Evolutionary conservation across 73 alveolate genomes (phyloP).

Genomic region (Paramecium octaurelia): DNA sequence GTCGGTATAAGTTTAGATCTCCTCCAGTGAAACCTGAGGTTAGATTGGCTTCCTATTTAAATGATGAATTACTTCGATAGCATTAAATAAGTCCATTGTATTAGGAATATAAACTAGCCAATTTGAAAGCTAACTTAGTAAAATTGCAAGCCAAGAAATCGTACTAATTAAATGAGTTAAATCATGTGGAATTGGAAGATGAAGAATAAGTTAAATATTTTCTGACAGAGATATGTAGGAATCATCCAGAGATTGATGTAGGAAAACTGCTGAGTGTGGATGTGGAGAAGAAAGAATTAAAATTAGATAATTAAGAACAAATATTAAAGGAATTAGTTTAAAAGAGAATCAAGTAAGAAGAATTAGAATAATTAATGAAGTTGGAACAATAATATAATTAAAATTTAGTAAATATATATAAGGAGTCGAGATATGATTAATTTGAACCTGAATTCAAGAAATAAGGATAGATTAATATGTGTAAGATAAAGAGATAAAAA

Average conservation of each 20-base stretch:
- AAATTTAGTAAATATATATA: background rate
- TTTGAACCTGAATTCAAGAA: slow-evolving; percentile 8
- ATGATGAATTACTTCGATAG: background rate
- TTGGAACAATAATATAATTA: background rate
- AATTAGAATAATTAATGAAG: background rate
- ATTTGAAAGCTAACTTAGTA: background rate
- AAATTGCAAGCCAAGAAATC: background rate
- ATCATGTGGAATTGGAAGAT: slow-evolving; percentile 3
- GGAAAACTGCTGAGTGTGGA: background rate
- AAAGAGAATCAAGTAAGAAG: background rate
- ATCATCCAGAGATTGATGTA: slow-evolving; percentile 1
- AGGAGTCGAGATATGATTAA: background rate
- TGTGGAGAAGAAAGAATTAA: background rate
- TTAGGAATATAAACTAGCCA: background rate
- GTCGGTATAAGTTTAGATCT: background rate
- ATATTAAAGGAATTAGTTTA: background rate
- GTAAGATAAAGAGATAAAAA: background rate
- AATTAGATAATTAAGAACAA: background rate
- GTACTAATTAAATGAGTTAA: background rate
- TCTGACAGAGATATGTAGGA: background rate
- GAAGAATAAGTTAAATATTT: slow-evolving; percentile 1
- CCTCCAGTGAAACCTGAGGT: slow-evolving; percentile 6
- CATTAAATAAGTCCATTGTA: background rate
- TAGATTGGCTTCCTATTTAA: background rate
- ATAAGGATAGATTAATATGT: background rate